phyloP scores from a whole-genome alignment of 768 basidiomycete species.

The Phanerodontia chrysosporium region DNA sequence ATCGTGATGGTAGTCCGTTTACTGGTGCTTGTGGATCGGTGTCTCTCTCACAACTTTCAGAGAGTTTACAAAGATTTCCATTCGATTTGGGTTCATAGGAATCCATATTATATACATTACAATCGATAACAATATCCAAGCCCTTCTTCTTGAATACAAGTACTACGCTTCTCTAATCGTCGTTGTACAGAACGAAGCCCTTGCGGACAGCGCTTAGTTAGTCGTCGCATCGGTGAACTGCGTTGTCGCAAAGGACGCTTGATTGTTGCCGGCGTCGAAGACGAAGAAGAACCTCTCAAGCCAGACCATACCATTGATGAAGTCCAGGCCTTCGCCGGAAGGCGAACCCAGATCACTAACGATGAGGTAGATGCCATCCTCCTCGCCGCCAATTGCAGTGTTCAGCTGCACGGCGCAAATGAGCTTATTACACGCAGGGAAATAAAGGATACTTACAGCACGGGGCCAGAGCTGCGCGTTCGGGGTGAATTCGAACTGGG shows the following conservation, averaged over 20 bases:
- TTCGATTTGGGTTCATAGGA: too few species aligned
- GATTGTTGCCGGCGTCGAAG: slow-evolving; percentile 22
- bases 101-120: too few species aligned
- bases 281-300: slow-evolving; percentile 8
- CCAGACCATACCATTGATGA: slow-evolving; percentile 4
- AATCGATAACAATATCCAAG: too few species aligned
- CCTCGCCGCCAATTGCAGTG: slow-evolving; percentile 4
- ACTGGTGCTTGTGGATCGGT: too few species aligned
- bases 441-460: neutral
- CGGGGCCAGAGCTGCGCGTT: slow-evolving; percentile 40
- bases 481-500: slow-evolving; percentile 33
- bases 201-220: slow-evolving; percentile 18
- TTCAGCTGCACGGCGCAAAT: slow-evolving; percentile 5
- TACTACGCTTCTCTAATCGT: too few species aligned
- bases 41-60: too few species aligned
- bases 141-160: too few species aligned
- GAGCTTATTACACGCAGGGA: neutral
- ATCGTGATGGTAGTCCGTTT: too few species aligned
- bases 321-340: slow-evolving; percentile 10
- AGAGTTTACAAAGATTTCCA: too few species aligned
- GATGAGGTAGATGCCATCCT: slow-evolving; percentile 8
- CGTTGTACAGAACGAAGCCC: too few species aligned
- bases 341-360: slow-evolving; percentile 1
- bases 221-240: slow-evolving; percentile 25
- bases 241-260: slow-evolving; percentile 32